Conservation (phyloP, 495 filamentous ascomycete species). For the Penicillium mononematosum region DNA sequence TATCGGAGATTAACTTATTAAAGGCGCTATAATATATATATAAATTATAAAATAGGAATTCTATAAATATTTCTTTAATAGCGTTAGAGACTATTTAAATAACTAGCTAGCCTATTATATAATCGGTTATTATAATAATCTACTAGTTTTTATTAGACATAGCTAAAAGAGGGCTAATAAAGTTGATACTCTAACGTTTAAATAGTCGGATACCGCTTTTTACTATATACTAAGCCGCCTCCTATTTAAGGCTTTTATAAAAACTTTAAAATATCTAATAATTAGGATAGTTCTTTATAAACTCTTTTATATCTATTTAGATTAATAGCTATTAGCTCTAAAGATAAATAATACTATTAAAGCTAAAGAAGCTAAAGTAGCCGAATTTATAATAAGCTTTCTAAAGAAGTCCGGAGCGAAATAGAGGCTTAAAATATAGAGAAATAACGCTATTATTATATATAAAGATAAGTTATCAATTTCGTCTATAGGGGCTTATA, state of each 20-base stretch:
- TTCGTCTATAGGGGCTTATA: neutral
- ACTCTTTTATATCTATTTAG: neutral
- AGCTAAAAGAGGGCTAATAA: neutral
- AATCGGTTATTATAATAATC: constrained; percentile 6
- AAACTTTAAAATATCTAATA: neutral
- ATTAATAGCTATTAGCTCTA: neutral
- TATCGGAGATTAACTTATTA: constrained; percentile 2
- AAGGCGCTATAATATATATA: neutral
- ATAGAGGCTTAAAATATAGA: neutral
- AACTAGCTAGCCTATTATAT: neutral
- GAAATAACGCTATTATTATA: neutral
- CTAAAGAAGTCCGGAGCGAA: neutral
- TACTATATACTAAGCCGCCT: constrained; percentile 3
- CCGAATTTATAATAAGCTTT: neutral
- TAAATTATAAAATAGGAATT: constrained; percentile 1
- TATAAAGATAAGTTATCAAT: constrained; percentile 1
- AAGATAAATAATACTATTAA: neutral
- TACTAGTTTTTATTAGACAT: neutral
- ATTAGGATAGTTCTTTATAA: neutral
- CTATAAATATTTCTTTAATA: neutral
- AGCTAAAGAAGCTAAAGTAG: neutral
- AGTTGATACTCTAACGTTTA: neutral
- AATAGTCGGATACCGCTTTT: neutral
- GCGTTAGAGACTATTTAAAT: neutral
- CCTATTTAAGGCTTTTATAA: neutral